A percentile compares a stretch with the other conserved stretches of the same genome.
Conservation (phyloP, 2,329 filamentous ascomycete species). For the Claviceps sp. region DNA sequence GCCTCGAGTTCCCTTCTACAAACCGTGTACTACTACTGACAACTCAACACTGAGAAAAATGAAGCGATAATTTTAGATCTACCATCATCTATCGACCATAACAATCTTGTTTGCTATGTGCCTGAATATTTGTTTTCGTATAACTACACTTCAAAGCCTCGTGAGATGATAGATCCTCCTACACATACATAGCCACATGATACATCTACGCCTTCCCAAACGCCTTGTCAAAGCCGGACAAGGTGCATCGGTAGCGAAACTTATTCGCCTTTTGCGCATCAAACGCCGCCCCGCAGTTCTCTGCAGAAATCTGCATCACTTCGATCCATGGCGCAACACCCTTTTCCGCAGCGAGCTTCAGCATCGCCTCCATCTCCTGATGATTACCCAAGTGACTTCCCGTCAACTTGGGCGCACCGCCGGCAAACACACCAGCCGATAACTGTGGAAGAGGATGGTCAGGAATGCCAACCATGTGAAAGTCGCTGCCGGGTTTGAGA, state of each 20-base stretch:
- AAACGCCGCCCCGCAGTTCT: conserved; percentile 56
- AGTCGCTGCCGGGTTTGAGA: conserved; percentile 37
- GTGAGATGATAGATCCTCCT: neutral
- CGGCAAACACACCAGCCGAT: conserved; percentile 28
- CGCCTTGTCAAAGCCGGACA: conserved; percentile 53
- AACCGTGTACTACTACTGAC: too few relatives aligned
- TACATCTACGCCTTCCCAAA: conserved; percentile 25
- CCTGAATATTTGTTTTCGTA: too few relatives aligned
- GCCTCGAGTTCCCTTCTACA: too few relatives aligned
- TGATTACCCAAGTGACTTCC: conserved; percentile 48
- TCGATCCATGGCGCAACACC: conserved; percentile 43
- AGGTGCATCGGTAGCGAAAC: conserved; percentile 58
- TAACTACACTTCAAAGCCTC: neutral
- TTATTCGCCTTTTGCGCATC: conserved; percentile 57
- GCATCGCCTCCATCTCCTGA: conserved; percentile 44
- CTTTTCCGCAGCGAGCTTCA: conserved; percentile 42
- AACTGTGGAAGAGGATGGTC: conserved; percentile 33
- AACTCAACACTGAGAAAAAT: too few relatives aligned
- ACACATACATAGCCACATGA: neutral
- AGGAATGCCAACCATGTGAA: conserved; percentile 45
- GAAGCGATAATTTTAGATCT: too few relatives aligned
- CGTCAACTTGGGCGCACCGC: conserved; percentile 37
- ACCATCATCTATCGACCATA: too few relatives aligned
- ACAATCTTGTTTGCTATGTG: too few relatives aligned
- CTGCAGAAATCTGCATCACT: conserved; percentile 50